A percentile compares a stretch with the other conserved stretches of the same genome.
phyloP scores from a whole-genome alignment of 257 asterid genomes.

The Ilex aquifolium region DNA sequence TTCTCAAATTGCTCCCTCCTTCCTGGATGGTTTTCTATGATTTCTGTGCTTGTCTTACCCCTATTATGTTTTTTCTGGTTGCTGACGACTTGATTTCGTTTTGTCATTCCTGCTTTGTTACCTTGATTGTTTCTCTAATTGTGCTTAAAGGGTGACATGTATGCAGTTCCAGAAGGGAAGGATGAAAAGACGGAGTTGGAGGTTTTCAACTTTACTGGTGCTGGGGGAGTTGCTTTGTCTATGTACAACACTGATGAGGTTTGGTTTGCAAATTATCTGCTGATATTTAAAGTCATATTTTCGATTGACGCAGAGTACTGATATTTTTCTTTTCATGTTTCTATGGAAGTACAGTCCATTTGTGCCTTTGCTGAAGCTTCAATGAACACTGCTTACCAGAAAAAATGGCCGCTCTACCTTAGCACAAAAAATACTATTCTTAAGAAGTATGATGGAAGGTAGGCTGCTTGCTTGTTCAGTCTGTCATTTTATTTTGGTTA shows the following conservation, averaged over 20 bases:
- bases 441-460: slow-evolving; percentile 99
- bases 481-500: background rate
- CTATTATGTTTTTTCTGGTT: no score
- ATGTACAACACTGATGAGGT: slow-evolving; percentile 99
- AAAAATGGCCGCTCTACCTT: slow-evolving; percentile 98
- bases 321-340: slow-evolving; percentile 12
- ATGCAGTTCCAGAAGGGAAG: slow-evolving; percentile 86
- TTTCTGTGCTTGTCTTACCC: no score
- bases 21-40: no score
- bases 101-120: no score
- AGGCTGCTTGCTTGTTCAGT: slow-evolving; percentile 7
- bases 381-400: slow-evolving; percentile 77
- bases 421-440: slow-evolving; percentile 97
- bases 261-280: slow-evolving; percentile 18
- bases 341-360: slow-evolving; percentile 54
- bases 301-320: slow-evolving; percentile 4
- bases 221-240: slow-evolving; percentile 94
- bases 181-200: slow-evolving; percentile 66
- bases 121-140: no score
- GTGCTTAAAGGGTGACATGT: background rate
- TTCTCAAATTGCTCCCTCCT: no score
- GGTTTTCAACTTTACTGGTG: slow-evolving; percentile 89
- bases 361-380: slow-evolving; percentile 90
- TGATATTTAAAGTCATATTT: background rate
- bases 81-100: no score